phyloP scores from a whole-genome alignment of 345 rosid species.

The Camelina laxa region DNA sequence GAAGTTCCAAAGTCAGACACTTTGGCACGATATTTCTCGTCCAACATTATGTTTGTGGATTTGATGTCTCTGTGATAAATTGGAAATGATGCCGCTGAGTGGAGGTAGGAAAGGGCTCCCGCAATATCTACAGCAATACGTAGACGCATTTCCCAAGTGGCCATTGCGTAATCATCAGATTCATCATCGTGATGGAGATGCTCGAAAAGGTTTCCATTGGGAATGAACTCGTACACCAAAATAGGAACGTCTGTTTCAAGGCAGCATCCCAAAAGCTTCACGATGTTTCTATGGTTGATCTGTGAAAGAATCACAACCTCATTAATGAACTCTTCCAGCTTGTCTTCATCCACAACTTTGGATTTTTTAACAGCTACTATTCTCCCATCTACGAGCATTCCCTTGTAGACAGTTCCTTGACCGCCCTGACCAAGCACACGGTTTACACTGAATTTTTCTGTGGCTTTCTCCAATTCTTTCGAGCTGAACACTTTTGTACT shows the following conservation, averaged over 20 bases:
- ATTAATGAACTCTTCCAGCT: no score
- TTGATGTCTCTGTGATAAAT: slow-evolving; percentile 56
- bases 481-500: slow-evolving; percentile 43
- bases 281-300: slow-evolving; percentile 54
- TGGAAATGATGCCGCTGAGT: slow-evolving; percentile 48
- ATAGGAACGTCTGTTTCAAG: slow-evolving; percentile 55
- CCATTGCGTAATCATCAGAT: slow-evolving; percentile 37
- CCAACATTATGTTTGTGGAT: no score
- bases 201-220: slow-evolving; percentile 44
- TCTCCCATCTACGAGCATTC: no score
- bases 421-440: no score
- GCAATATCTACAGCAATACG: slow-evolving; percentile 49
- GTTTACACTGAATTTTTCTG: no score
- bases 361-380: no score
- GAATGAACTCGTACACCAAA: slow-evolving; percentile 49
- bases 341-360: no score
- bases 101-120: slow-evolving; percentile 51
- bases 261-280: slow-evolving; percentile 53
- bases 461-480: slow-evolving; percentile 38
- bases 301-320: slow-evolving; percentile 54
- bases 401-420: no score
- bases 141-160: slow-evolving; percentile 47
- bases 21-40: slow-evolving; percentile 47
- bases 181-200: slow-evolving; percentile 50
- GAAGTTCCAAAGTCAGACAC: slow-evolving; percentile 61